phyloP scores from a whole-genome alignment of 257 asterid species.

The Cinchona pubescens region DNA sequence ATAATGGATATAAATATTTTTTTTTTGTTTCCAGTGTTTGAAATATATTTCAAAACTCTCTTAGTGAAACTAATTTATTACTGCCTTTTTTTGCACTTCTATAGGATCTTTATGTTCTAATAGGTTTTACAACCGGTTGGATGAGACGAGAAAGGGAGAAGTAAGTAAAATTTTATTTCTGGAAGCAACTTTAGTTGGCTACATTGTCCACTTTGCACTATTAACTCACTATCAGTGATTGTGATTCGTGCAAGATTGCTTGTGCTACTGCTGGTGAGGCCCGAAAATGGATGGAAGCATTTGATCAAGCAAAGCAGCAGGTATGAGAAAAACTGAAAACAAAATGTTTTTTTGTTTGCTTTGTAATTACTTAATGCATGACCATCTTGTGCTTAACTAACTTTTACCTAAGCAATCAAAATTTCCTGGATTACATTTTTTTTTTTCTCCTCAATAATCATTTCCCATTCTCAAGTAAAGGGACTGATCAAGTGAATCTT shows the following conservation, averaged over 20 bases:
- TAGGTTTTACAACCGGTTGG: constrained; percentile 90
- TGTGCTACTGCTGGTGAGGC: constrained; percentile 82
- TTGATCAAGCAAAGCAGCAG: constrained; percentile 94
- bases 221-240: constrained; percentile 5
- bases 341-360: neutral
- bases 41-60: neutral
- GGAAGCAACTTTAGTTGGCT: neutral
- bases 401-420: neutral
- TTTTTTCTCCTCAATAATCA: neutral
- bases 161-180: constrained; percentile 50
- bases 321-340: constrained; percentile 37
- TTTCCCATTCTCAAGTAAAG: constrained; percentile 7
- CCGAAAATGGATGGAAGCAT: constrained; percentile 94
- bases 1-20: neutral
- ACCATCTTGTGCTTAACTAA: neutral
- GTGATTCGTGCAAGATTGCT: constrained; percentile 73
- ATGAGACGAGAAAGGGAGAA: constrained; percentile 88
- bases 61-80: neutral
- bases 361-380: neutral
- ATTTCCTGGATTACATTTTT: neutral
- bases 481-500: neutral
- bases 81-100: constrained; percentile 18
- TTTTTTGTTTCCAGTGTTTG: neutral
- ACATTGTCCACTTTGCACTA: neutral
- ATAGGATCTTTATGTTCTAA: constrained; percentile 76